Base-by-base conservation (phyloP, 2,329 filamentous ascomycete genomes). In the Lizonia empirigonia region DNA sequence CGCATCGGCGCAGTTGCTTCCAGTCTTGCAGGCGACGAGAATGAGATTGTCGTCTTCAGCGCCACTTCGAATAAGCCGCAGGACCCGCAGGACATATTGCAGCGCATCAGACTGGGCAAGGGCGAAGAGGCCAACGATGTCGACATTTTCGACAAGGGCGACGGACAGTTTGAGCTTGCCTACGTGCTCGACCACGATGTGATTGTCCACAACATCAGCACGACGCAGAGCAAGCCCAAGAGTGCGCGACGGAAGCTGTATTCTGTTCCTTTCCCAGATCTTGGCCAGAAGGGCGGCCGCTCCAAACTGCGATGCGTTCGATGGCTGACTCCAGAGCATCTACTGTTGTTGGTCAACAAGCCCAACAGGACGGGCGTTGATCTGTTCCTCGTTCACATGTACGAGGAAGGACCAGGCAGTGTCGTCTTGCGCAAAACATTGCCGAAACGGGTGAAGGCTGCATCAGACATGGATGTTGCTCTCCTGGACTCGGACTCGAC, bases 31-130 rank as follows among this genome's bases (percentile, higher is more conserved):
- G 85, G 85, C 7, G 70, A 76, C 53, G 79, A 88, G 38, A 84
- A 88, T 10, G 89, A 97, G 74, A 83, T 97, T 54, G 87, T 90
- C 20, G 75, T 96, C 33, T 96, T 96, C 69, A 83, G 89, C 68
- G 84, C 86, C 15, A 83, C 80, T 7, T 78, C 80, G 16, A 76
- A 78, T 1, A 75, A 78, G 1, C 82, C 82, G 13, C 50, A 62
- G 20, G 53, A 54, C n/a, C 53, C 58, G 8, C 57, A 64, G 15
- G 82, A 86, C 51, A 74, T 86, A 9, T 77, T 85, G 60, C 74
- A 80, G 57, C 72, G 81, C 18, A 81, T 86, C 44, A 69, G 69
- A 10, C 71, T 85, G 24, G 74, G 72, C 5, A 75, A 76, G 42
- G 76, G 75, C 24, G 76, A 79, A 54, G 84, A 87, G 63, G 85